These are phyloP conservation scores for Terfezia boudieri DNA, from an alignment of 495 filamentous ascomycete genomes.

Conservation along the genomic window DNA sequence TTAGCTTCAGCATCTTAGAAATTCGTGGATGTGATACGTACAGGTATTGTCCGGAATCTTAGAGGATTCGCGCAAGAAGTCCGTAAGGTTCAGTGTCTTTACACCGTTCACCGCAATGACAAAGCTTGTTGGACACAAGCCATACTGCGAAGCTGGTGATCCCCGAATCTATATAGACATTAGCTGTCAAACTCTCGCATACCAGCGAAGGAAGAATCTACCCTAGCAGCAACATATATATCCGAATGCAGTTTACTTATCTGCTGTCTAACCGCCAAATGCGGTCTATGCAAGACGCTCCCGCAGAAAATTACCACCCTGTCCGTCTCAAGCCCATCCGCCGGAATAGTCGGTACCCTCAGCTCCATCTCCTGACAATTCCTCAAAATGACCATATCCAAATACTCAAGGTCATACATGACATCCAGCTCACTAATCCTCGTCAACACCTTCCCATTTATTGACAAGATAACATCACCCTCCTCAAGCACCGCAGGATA, in stretches of 20 bases:
- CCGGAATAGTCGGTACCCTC: slow-evolving; percentile 65
- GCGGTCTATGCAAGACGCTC: slow-evolving; percentile 74
- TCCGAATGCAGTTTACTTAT: slow-evolving; percentile 91
- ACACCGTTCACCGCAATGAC: slow-evolving; percentile 84
- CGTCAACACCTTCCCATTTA: slow-evolving; percentile 83
- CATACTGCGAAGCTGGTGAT: slow-evolving; percentile 77
- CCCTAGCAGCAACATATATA: slow-evolving; percentile 80
- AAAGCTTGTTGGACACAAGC: slow-evolving; percentile 88
- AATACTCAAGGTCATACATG: slow-evolving; percentile 73
- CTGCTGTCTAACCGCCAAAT: slow-evolving; percentile 91
- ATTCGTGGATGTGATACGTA: slow-evolving; percentile 18
- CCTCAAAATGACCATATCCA: slow-evolving; percentile 74
- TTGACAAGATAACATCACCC: slow-evolving; percentile 75
- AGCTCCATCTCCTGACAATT: slow-evolving; percentile 57
- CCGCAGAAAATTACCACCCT: slow-evolving; percentile 87
- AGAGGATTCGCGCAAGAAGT: slow-evolving; percentile 54
- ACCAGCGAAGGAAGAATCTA: slow-evolving; percentile 14
- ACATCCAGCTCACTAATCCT: slow-evolving; percentile 79
- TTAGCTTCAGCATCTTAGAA: neutral
- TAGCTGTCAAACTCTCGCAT: slow-evolving; percentile 4
- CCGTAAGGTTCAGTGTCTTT: slow-evolving; percentile 53
- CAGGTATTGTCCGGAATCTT: slow-evolving; percentile 88
- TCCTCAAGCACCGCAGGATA: slow-evolving; percentile 48
- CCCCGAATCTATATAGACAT: slow-evolving; percentile 32
- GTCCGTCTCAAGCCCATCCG: slow-evolving; percentile 78